Base-by-base conservation (phyloP, 2,329 filamentous ascomycete genomes). In the Aspergillus fijiensis region DNA sequence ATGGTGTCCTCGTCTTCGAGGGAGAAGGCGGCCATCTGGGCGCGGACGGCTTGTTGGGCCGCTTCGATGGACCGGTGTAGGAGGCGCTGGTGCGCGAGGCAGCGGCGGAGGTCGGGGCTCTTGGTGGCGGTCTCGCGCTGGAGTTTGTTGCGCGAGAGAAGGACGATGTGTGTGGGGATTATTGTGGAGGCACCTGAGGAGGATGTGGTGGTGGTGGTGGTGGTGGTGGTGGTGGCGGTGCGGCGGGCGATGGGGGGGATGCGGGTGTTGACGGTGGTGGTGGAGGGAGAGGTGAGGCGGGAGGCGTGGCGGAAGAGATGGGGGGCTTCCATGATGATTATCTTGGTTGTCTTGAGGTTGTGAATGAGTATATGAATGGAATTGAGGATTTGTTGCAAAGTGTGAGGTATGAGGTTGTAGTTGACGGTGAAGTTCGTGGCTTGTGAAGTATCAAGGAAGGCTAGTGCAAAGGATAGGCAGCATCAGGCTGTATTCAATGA, bases 91-190 rank as follows among this genome's bases (percentile, higher is more conserved):
- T 69, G 67, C 49, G 62, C 65, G 5, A 69, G 47, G 29, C 67
- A 69, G n/a, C 66, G 66, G n/a, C 67, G 67, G 11, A 69, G 60
- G 51, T 69, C 62, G 4, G 67, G 67, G 25, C 62, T 64, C n/a
- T 60, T 55, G 2, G 59, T 51, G 2, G 61, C 48, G 5, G 56
- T 16, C 47, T 68, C 65, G 21, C 59, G 48, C 14, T 60, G 51
- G 4, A 69, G 65, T 25, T 67, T 66, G 23, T 61, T 49, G 23
- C 61, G 60, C 4, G 67, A 69, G 29, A 69, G 51, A 7, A 51
- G 31, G 19, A 59, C 65, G 21, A 68, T 63, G 29, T 51, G 61
- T 14, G 56, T 52, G 19, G 60, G 51, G 11, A 59, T 45, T 16
- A 45, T 45, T 5, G 39, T 45, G 1, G 39, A 33, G 11, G 60